Conservation (phyloP, 768 basidiomycete species). For the Favolaschia claudopus region DNA sequence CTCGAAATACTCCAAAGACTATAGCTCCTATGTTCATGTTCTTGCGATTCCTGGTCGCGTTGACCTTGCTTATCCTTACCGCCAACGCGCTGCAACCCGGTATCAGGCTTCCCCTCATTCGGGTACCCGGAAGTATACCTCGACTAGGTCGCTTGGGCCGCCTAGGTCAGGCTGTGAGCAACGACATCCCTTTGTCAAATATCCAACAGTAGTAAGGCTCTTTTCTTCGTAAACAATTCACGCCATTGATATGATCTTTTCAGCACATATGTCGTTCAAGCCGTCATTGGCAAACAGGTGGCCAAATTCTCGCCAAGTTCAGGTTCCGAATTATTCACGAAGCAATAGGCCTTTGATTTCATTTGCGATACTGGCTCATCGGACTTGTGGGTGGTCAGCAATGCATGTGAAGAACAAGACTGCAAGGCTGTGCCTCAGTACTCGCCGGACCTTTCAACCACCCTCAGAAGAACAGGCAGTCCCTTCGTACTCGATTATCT, state of each 20-base stretch:
- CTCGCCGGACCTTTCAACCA: conserved; percentile 36
- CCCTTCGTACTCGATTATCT: conserved; percentile 59
- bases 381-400: conserved; percentile 63
- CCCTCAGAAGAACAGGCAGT: conserved; percentile 39
- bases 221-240: neutral
- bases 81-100: conserved; percentile 5
- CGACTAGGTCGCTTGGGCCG: neutral
- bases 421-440: conserved; percentile 55
- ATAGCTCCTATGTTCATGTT: neutral
- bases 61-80: neutral
- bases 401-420: conserved; percentile 51
- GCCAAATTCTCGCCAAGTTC: no score
- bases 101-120: conserved; percentile 6
- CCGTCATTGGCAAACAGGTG: conserved; percentile 49
- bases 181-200: conserved; percentile 14
- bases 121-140: neutral
- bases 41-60: neutral
- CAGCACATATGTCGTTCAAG: conserved; percentile 29
- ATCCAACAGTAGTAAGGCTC: conserved; percentile 13
- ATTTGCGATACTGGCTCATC: conserved; percentile 67
- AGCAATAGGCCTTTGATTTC: conserved; percentile 42
- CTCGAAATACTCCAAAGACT: no score
- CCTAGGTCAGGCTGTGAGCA: conserved; percentile 13
- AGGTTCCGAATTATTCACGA: no score
- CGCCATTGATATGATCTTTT: neutral